phyloP scores from a whole-genome alignment of 768 basidiomycete species.

The Pholiota molesta region DNA sequence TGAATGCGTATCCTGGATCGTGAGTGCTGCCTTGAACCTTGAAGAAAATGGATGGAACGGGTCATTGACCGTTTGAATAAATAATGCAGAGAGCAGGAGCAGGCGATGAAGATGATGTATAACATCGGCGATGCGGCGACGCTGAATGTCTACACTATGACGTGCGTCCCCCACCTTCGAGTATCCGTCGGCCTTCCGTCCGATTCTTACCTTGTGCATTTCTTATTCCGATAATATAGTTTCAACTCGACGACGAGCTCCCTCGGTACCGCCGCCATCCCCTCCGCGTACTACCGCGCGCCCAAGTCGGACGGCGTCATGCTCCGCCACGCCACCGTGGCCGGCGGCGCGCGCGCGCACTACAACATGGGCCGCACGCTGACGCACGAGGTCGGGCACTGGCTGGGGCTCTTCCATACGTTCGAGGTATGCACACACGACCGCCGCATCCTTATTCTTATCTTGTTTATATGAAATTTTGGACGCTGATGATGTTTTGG shows the following conservation, averaged over 20 bases:
- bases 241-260: constrained; percentile 30
- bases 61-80: neutral
- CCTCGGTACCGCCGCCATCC: constrained; percentile 49
- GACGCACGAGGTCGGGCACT: constrained; percentile 55
- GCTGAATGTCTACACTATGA: constrained; percentile 44
- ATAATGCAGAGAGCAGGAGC: constrained; percentile 25
- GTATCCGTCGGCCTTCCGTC: neutral
- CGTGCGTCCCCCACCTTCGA: neutral
- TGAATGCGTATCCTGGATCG: constrained; percentile 14
- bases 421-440: constrained; percentile 26
- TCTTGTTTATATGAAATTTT: neutral
- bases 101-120: constrained; percentile 37
- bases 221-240: constrained; percentile 17
- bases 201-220: neutral
- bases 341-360: neutral
- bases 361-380: constrained; percentile 19
- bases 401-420: constrained; percentile 52
- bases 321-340: constrained; percentile 11
- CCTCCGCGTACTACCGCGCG: constrained; percentile 30
- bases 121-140: constrained; percentile 38
- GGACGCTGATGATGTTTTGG: too few species aligned
- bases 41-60: neutral
- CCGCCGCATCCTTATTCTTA: neutral
- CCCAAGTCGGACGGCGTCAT: constrained; percentile 37
- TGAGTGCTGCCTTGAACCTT: neutral